phyloP scores from a whole-genome alignment of 2,329 filamentous ascomycete species.

The Penicillium sp. region DNA sequence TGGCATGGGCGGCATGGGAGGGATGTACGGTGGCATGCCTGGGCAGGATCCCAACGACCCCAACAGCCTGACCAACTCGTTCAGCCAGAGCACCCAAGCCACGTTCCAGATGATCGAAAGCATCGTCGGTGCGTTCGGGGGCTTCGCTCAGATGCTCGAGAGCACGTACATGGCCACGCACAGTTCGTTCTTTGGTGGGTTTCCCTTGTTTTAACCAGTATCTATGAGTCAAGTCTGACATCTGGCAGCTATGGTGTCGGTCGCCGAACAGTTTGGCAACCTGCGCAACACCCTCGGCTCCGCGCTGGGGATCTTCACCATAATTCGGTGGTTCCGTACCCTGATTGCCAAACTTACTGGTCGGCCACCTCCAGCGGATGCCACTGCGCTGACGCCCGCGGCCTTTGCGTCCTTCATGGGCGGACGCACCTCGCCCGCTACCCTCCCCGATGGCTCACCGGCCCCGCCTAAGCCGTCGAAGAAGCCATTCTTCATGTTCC shows the following conservation, averaged over 20 bases:
- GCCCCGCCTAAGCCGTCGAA: slow-evolving; percentile 72
- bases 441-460: slow-evolving; percentile 63
- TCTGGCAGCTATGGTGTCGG: slow-evolving; percentile 89
- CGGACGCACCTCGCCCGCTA: slow-evolving; percentile 50
- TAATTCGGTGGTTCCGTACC: slow-evolving; percentile 92
- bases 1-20: slow-evolving; percentile 46
- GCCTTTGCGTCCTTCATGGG: slow-evolving; percentile 89
- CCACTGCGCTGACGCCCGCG: slow-evolving; percentile 79
- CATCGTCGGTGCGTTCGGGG: slow-evolving; percentile 92
- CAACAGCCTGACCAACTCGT: slow-evolving; percentile 90
- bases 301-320: slow-evolving; percentile 88
- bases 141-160: slow-evolving; percentile 98
- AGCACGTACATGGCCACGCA: slow-evolving; percentile 99
- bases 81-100: slow-evolving; percentile 89
- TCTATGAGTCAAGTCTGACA: background rate
- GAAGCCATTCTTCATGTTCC: slow-evolving; percentile 95
- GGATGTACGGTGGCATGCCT: slow-evolving; percentile 52
- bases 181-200: slow-evolving; percentile 93
- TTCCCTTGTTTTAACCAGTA: background rate
- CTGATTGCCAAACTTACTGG: slow-evolving; percentile 90
- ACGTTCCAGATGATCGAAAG: slow-evolving; percentile 99
- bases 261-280: slow-evolving; percentile 94
- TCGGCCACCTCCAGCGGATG: slow-evolving; percentile 81
- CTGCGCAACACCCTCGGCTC: slow-evolving; percentile 90
- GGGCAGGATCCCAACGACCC: slow-evolving; percentile 73